Percentiles rank a stretch among this genome's conserved stretches.
Conservation (phyloP, 2,329 filamentous ascomycete species). For the Colletotrichum gloeosporioides region DNA sequence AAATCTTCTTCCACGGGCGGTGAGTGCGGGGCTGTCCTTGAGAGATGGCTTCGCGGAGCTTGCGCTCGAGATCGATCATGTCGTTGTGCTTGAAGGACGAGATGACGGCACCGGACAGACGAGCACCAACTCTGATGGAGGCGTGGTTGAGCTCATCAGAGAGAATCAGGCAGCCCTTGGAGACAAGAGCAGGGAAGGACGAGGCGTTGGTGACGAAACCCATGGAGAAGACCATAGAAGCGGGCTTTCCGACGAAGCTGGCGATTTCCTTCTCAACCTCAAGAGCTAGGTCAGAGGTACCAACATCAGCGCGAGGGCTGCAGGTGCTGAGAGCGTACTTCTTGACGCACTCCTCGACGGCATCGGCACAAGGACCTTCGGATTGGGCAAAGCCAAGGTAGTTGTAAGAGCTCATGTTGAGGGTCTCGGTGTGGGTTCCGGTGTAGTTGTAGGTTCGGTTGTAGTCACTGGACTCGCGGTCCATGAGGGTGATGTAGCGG, state of each 20-base stretch:
- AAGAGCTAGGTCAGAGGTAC: slow-evolving; percentile 84
- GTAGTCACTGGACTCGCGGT: slow-evolving; percentile 89
- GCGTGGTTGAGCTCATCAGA: slow-evolving; percentile 98
- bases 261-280: slow-evolving; percentile 93
- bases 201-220: slow-evolving; percentile 96
- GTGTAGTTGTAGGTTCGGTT: slow-evolving; percentile 90
- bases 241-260: slow-evolving; percentile 90
- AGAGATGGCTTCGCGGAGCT: slow-evolving; percentile 89
- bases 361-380: slow-evolving; percentile 93
- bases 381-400: slow-evolving; percentile 98
- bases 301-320: slow-evolving; percentile 82
- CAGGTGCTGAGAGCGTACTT: slow-evolving; percentile 85
- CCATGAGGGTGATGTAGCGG: slow-evolving; percentile 89
- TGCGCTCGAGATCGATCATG: slow-evolving; percentile 84
- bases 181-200: slow-evolving; percentile 89
- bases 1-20: slow-evolving; percentile 98
- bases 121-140: slow-evolving; percentile 93
- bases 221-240: slow-evolving; percentile 98
- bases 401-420: slow-evolving; percentile 99
- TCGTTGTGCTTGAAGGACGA: slow-evolving; percentile 98
- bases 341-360: slow-evolving; percentile 83
- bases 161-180: slow-evolving; percentile 92
- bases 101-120: slow-evolving; percentile 93
- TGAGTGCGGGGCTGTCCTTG: slow-evolving; percentile 98
- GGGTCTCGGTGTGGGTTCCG: slow-evolving; percentile 89